These are phyloP conservation scores for Leishmania major DNA, from an alignment of 208 protist genomes.

Conservation along the genomic window DNA sequence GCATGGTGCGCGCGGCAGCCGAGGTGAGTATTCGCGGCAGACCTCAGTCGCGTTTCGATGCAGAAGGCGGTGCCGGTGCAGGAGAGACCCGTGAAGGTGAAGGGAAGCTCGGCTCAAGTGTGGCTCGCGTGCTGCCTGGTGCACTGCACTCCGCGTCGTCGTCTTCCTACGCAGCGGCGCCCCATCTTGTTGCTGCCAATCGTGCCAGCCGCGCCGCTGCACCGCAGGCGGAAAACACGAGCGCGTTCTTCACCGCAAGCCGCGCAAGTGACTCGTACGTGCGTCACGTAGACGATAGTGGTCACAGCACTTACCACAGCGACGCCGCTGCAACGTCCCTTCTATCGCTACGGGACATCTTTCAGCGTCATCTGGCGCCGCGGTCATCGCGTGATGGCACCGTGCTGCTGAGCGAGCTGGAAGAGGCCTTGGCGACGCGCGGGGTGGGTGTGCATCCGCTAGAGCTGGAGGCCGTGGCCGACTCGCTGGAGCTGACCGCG, in stretches of 20 bases:
- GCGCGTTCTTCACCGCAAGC: background rate
- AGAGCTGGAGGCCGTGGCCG: conserved; percentile 65
- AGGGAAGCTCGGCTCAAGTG: background rate
- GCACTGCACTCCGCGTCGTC: background rate
- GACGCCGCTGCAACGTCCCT: background rate
- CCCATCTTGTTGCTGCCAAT: background rate
- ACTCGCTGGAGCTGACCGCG: conserved; percentile 50
- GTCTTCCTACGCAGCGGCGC: background rate
- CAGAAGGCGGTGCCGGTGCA: background rate
- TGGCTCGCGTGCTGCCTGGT: background rate
- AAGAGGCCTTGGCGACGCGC: conserved; percentile 27
- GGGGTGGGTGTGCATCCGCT: conserved; percentile 38
- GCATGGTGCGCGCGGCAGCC: conserved; percentile 20
- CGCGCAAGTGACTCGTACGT: background rate
- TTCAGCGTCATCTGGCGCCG: conserved; percentile 14
- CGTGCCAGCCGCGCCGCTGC: background rate
- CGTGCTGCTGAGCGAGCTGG: conserved; percentile 42
- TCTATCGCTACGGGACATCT: conserved; percentile 34
- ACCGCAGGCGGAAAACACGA: background rate
- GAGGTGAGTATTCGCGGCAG: background rate
- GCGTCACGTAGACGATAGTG: background rate
- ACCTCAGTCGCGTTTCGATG: background rate
- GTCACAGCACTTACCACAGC: background rate
- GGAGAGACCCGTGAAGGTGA: background rate
- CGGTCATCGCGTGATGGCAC: conserved; percentile 9